Conservation (phyloP, 768 basidiomycete species). For the Hortiboletus campestris region DNA sequence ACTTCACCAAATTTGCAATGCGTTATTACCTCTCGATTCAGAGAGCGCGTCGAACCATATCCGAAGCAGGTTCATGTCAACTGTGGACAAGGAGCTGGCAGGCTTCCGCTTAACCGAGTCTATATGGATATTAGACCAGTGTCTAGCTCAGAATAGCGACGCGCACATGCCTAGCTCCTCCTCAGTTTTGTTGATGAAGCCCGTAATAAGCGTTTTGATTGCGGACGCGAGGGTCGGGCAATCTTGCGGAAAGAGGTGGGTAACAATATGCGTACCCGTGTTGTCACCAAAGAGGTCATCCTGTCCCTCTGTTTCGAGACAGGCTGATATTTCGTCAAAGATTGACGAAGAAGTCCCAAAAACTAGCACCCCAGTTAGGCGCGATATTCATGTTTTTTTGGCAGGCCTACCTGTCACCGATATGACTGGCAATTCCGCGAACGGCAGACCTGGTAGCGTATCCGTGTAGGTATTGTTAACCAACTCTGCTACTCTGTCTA, state of each 20-base stretch:
- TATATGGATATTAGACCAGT: slow-evolving; percentile 13
- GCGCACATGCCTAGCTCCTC: slow-evolving; percentile 30
- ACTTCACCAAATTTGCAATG: neutral
- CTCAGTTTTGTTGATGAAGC: slow-evolving; percentile 46
- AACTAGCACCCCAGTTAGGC: slow-evolving; percentile 30
- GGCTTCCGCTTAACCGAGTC: slow-evolving; percentile 44
- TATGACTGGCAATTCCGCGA: slow-evolving; percentile 58
- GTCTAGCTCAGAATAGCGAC: slow-evolving; percentile 3
- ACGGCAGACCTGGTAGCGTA: slow-evolving; percentile 54
- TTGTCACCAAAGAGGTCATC: slow-evolving; percentile 23
- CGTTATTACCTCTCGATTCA: slow-evolving; percentile 37
- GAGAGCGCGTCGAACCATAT: slow-evolving; percentile 55
- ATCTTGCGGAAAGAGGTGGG: slow-evolving; percentile 58
- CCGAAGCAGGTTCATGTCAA: slow-evolving; percentile 59
- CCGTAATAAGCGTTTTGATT: slow-evolving; percentile 55
- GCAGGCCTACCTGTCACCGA: slow-evolving; percentile 48
- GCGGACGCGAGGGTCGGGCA: slow-evolving; percentile 48
- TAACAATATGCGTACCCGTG: slow-evolving; percentile 30
- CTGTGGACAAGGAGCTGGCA: slow-evolving; percentile 51
- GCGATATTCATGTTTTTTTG: neutral
- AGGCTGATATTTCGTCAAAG: slow-evolving; percentile 42
- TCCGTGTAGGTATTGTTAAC: slow-evolving; percentile 46
- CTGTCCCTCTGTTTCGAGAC: slow-evolving; percentile 32
- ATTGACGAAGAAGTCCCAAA: slow-evolving; percentile 46
- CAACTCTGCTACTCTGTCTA: slow-evolving; percentile 41